A percentile compares a stretch with the other conserved stretches of the same genome.
Evolutionary conservation across 306 rosid species (phyloP).

Genomic region (Trifolium pratense): DNA sequence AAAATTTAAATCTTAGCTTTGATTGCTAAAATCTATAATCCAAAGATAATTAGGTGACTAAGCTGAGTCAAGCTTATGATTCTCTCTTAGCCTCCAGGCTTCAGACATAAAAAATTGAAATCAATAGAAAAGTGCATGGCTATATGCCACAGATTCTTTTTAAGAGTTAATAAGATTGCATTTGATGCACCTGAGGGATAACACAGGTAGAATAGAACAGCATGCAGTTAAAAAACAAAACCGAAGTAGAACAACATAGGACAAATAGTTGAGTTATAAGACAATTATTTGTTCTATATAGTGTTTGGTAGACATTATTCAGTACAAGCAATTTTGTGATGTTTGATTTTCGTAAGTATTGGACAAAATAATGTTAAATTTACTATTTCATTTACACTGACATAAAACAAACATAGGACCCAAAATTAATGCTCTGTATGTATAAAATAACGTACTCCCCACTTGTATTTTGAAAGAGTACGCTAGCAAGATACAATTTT

Average conservation of each 20-base stretch:
- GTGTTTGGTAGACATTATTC: background rate
- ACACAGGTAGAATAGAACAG: background rate
- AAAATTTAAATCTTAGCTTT: background rate
- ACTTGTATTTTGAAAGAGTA: background rate
- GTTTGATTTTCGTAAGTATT: background rate
- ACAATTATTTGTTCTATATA: background rate
- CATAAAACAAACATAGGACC: background rate
- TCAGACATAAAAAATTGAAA: background rate
- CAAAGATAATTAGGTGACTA: constrained; percentile 13
- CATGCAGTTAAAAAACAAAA: too few species aligned
- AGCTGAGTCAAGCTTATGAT: constrained; percentile 11
- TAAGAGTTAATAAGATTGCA: background rate
- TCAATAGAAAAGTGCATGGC: constrained; percentile 9
- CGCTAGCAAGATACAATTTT: background rate
- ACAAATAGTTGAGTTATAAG: background rate
- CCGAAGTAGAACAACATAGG: background rate
- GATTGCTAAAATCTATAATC: constrained; percentile 4
- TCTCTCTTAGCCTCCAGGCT: background rate
- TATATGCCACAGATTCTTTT: background rate
- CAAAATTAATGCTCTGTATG: background rate
- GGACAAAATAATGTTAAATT: background rate
- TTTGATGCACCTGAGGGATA: background rate
- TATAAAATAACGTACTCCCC: background rate
- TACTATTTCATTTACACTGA: background rate
- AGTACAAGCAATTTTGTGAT: background rate